A percentile compares a stretch with the other conserved stretches of the same genome.
Conservation (phyloP, 148 eudicot species). For the Cornus suecica region DNA sequence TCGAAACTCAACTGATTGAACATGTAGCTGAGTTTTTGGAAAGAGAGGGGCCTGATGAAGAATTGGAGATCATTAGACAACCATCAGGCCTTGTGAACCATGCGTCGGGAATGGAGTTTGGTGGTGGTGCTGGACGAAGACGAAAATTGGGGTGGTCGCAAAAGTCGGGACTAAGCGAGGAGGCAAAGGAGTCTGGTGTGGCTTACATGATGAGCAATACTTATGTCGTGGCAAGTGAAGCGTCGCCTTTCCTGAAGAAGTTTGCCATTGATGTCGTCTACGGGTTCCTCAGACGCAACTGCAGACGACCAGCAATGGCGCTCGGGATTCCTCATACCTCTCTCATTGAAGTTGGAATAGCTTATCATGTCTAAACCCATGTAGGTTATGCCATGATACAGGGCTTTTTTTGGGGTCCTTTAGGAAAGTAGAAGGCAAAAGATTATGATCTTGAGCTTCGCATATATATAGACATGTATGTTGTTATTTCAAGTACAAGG, state of each 20-base stretch:
- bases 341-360: constrained; percentile 42
- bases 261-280: constrained; percentile 32
- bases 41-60: constrained; percentile 4
- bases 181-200: constrained; percentile 37
- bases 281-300: constrained; percentile 37
- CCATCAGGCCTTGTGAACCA: not conserved
- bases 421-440: not conserved
- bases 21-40: constrained; percentile 25
- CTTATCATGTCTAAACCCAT: constrained; percentile 27
- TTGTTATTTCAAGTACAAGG: too few relatives aligned
- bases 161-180: constrained; percentile 4
- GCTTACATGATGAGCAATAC: constrained; percentile 45
- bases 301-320: constrained; percentile 31
- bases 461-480: too few relatives aligned
- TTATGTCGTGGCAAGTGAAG: constrained; percentile 25
- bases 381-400: too few relatives aligned
- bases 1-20: constrained; percentile 35
- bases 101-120: not conserved
- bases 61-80: not conserved
- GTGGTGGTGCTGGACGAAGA: not conserved
- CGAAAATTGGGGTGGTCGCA: constrained; percentile 27
- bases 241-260: constrained; percentile 31
- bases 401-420: too few relatives aligned
- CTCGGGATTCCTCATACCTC: constrained; percentile 43
- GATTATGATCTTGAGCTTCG: too few relatives aligned